These are phyloP conservation scores for Globisporangium ultimum DNA, from an alignment of 352 stramenopile genomes.

Conservation along the genomic window DNA sequence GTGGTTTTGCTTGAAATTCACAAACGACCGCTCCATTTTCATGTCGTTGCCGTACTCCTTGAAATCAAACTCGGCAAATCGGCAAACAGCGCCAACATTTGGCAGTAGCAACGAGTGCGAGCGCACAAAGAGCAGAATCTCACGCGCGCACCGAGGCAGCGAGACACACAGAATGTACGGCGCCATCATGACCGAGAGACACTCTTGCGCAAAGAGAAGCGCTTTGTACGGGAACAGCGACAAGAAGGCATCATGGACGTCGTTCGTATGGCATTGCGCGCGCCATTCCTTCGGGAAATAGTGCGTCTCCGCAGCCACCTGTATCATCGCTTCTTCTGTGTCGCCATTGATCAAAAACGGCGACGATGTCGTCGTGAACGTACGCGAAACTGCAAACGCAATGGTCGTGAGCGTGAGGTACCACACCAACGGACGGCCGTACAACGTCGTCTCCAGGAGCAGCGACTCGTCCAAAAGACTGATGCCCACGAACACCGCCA, in stretches of 20 bases:
- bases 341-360: constrained; percentile 74
- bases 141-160: constrained; percentile 84
- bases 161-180: constrained; percentile 96
- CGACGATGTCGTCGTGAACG: constrained; percentile 67
- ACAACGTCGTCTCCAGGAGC: constrained; percentile 94
- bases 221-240: constrained; percentile 94
- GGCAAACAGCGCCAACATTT: constrained; percentile 93
- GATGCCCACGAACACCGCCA: constrained; percentile 92
- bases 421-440: constrained; percentile 94
- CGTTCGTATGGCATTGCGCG: constrained; percentile 79
- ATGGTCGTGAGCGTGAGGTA: constrained; percentile 92
- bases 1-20: constrained; percentile 95
- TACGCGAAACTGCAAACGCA: constrained; percentile 78
- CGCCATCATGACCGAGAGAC: constrained; percentile 92
- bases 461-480: constrained; percentile 95
- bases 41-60: constrained; percentile 90
- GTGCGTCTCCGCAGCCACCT: constrained; percentile 92
- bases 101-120: constrained; percentile 91
- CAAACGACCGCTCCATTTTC: constrained; percentile 98
- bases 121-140: constrained; percentile 93
- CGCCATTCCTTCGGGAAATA: constrained; percentile 95
- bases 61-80: constrained; percentile 96
- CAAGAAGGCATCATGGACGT: constrained; percentile 86
- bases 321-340: constrained; percentile 81
- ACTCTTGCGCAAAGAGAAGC: constrained; percentile 91